Evolutionary conservation across 2,329 filamentous ascomycete species (phyloP).

Genomic region (Exophiala oligosperma): DNA sequence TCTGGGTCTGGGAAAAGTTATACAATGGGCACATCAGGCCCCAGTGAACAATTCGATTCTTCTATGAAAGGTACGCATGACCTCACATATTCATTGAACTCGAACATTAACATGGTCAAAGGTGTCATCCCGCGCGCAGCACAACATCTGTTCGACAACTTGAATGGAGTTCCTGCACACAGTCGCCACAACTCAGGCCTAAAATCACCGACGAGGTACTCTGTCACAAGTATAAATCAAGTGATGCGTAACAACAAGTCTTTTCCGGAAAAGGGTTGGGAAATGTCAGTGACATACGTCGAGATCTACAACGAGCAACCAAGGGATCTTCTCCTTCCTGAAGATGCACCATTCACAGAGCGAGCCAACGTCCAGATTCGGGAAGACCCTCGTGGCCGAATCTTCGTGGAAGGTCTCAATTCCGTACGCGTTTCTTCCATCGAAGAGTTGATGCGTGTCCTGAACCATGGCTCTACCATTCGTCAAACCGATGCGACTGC

Average conservation of each 20-base stretch:
- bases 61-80: slow-evolving; percentile 72
- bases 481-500: slow-evolving; percentile 96
- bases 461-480: slow-evolving; percentile 91
- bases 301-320: slow-evolving; percentile 98
- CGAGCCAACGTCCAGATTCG: slow-evolving; percentile 83
- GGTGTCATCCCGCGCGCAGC: slow-evolving; percentile 96
- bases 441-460: slow-evolving; percentile 82
- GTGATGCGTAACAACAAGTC: slow-evolving; percentile 41
- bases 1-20: slow-evolving; percentile 98
- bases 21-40: slow-evolving; percentile 95
- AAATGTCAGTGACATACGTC: slow-evolving; percentile 89
- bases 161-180: slow-evolving; percentile 59
- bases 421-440: slow-evolving; percentile 88
- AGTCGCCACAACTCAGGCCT: slow-evolving; percentile 71
- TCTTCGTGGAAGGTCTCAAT: slow-evolving; percentile 84
- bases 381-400: slow-evolving; percentile 92
- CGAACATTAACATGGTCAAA: slow-evolving; percentile 38
- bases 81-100: slow-evolving; percentile 1
- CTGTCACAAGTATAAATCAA: slow-evolving; percentile 55
- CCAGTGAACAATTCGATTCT: slow-evolving; percentile 69
- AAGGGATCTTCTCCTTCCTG: slow-evolving; percentile 82
- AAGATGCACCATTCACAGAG: slow-evolving; percentile 67
- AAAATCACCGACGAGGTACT: slow-evolving; percentile 77
- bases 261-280: slow-evolving; percentile 74
- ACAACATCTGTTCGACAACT: slow-evolving; percentile 79